Evolutionary conservation across 2,329 filamentous ascomycete species (phyloP).

Genomic region (Diaporthe eres): DNA sequence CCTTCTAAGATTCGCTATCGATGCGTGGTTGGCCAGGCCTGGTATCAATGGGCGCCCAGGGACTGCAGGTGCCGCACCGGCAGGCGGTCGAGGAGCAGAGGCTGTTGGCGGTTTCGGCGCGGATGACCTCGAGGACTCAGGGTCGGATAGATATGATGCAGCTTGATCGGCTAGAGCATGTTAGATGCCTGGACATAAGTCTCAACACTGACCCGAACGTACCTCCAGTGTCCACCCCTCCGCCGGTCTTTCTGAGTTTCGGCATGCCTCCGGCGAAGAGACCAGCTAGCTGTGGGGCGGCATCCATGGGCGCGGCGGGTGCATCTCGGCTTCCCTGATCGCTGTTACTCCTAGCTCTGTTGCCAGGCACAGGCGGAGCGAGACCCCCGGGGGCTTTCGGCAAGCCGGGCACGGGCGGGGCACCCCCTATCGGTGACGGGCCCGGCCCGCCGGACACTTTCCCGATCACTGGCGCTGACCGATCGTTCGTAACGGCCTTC

Average conservation of each 20-base stretch:
- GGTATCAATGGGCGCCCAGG: slow-evolving; percentile 68
- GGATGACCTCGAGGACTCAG: slow-evolving; percentile 71
- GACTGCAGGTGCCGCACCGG: slow-evolving; percentile 70
- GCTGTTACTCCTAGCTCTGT: slow-evolving; percentile 86
- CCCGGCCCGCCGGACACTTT: slow-evolving; percentile 69
- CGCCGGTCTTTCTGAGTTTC: slow-evolving; percentile 89
- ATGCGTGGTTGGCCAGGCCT: slow-evolving; percentile 64
- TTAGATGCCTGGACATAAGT: slow-evolving; percentile 42
- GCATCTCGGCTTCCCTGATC: slow-evolving; percentile 71
- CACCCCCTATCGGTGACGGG: slow-evolving; percentile 77
- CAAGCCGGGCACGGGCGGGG: slow-evolving; percentile 83
- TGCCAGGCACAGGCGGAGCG: slow-evolving; percentile 79
- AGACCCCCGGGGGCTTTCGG: slow-evolving; percentile 72
- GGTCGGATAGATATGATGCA: slow-evolving; percentile 84
- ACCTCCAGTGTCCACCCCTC: slow-evolving; percentile 82
- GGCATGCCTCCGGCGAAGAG: slow-evolving; percentile 96
- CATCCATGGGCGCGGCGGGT: slow-evolving; percentile 60
- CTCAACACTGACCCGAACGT: slow-evolving; percentile 44
- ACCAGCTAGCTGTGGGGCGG: slow-evolving; percentile 86
- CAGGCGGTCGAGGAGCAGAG: slow-evolving; percentile 72
- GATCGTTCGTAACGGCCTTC: slow-evolving; percentile 92
- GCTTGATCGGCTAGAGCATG: slow-evolving; percentile 69
- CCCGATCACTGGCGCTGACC: slow-evolving; percentile 82
- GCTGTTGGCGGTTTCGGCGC: slow-evolving; percentile 67
- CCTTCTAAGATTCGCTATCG: slow-evolving; percentile 74